phyloP scores from a whole-genome alignment of 768 basidiomycete genomes.

The Boletus fagicola region DNA sequence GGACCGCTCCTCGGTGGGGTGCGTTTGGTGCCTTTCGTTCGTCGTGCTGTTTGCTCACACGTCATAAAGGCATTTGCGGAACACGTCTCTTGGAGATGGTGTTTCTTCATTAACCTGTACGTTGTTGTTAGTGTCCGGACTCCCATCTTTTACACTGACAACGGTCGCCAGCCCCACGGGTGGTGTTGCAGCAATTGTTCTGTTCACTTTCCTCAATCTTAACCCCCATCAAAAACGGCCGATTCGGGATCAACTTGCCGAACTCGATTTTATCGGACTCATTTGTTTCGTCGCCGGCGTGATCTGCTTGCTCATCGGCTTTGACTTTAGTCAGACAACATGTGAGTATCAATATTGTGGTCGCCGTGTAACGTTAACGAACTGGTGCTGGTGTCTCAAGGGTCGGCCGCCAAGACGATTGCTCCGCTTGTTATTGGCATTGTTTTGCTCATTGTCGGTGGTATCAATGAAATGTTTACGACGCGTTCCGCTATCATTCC shows the following conservation, averaged over 20 bases:
- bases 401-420: constrained; percentile 61
- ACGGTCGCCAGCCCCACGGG: constrained; percentile 61
- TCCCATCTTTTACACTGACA: neutral
- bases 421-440: constrained; percentile 59
- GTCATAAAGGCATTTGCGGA: constrained; percentile 56
- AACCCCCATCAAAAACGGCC: constrained; percentile 67
- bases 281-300: constrained; percentile 60
- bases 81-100: constrained; percentile 82
- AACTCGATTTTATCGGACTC: constrained; percentile 75
- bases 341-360: constrained; percentile 44
- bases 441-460: constrained; percentile 48
- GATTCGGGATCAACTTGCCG: constrained; percentile 53
- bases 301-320: constrained; percentile 68
- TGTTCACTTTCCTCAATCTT: constrained; percentile 77
- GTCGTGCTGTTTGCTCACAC: constrained; percentile 2
- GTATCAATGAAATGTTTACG: constrained; percentile 60
- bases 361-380: neutral
- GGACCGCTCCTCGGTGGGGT: constrained; percentile 84
- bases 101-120: constrained; percentile 75
- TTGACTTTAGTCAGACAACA: constrained; percentile 63
- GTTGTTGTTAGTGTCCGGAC: constrained; percentile 15
- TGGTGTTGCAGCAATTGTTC: constrained; percentile 55
- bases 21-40: constrained; percentile 27
- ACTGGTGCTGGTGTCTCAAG: constrained; percentile 30
- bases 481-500: constrained; percentile 69